Evolutionary conservation across 495 filamentous ascomycete genomes (phyloP).

Genomic region (Talaromyces borbonicus): DNA sequence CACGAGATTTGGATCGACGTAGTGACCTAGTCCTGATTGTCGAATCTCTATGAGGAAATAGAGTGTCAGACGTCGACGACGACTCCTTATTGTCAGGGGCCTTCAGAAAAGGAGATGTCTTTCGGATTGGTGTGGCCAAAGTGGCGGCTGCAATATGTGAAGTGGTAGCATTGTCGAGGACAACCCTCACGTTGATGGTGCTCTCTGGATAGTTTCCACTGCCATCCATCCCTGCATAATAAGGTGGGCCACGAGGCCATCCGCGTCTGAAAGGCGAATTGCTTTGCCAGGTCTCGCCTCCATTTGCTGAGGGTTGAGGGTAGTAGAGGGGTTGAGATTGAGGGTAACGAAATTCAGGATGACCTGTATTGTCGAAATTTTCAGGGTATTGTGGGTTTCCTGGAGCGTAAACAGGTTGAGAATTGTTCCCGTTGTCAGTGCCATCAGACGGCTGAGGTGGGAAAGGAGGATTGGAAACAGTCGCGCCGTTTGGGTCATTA

Average conservation of each 20-base stretch:
- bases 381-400: conserved; percentile 1
- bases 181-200: conserved; percentile 3
- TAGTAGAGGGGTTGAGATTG: background rate
- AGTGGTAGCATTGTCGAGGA: background rate
- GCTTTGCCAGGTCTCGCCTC: background rate
- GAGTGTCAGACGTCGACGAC: background rate
- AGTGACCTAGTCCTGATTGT: conserved; percentile 4
- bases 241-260: conserved; percentile 1
- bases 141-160: conserved; percentile 4
- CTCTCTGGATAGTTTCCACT: background rate
- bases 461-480: background rate
- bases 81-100: background rate
- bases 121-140: background rate
- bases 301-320: background rate
- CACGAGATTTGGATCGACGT: conserved; percentile 6
- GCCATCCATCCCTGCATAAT: conserved; percentile 1
- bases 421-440: background rate
- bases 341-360: background rate
- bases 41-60: background rate
- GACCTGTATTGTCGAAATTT: too few relatives aligned
- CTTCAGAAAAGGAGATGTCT: background rate
- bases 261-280: conserved; percentile 6
- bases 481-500: conserved; percentile 1
- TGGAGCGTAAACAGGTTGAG: conserved; percentile 2
- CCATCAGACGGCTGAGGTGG: background rate